A percentile compares a stretch with the other conserved stretches of the same genome.
These are phyloP conservation scores for Colletotrichum falcatum DNA, from an alignment of 2,329 filamentous ascomycete species.

Conservation along the genomic window DNA sequence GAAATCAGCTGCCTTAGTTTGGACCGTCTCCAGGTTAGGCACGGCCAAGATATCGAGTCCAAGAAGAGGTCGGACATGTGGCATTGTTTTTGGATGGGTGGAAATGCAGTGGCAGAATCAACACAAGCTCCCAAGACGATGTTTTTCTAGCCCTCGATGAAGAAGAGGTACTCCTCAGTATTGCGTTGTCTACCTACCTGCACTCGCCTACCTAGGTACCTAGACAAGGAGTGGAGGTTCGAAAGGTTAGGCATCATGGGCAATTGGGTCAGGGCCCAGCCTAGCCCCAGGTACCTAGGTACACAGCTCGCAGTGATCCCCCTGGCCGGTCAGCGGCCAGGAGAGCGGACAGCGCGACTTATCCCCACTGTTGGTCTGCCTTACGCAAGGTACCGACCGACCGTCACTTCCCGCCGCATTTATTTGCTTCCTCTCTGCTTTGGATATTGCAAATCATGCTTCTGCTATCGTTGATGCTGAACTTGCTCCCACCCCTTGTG, in stretches of 20 bases:
- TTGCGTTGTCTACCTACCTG: neutral
- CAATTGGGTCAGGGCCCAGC: neutral
- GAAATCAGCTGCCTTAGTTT: neutral
- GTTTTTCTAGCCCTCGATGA: neutral
- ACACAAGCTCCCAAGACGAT: neutral
- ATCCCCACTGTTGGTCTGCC: slow-evolving; percentile 3
- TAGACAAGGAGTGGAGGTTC: neutral
- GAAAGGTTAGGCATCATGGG: neutral
- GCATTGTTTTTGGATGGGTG: neutral
- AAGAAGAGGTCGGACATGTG: neutral
- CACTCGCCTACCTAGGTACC: neutral
- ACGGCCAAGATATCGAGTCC: neutral
- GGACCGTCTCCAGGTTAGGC: neutral
- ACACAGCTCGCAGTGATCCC: slow-evolving; percentile 34
- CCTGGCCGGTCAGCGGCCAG: slow-evolving; percentile 1
- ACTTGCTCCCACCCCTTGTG: neutral
- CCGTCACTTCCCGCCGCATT: slow-evolving; percentile 6
- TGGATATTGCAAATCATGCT: slow-evolving; percentile 37
- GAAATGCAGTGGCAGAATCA: neutral
- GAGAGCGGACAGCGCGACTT: slow-evolving; percentile 24
- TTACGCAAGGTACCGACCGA: slow-evolving; percentile 12
- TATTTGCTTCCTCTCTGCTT: slow-evolving; percentile 19
- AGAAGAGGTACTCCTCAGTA: neutral
- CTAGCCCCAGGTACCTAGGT: slow-evolving; percentile 18
- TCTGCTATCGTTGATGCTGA: slow-evolving; percentile 1